Evolutionary conservation across 352 stramenopile species (phyloP).

Genomic region (Ochromonadaceae sp.): DNA sequence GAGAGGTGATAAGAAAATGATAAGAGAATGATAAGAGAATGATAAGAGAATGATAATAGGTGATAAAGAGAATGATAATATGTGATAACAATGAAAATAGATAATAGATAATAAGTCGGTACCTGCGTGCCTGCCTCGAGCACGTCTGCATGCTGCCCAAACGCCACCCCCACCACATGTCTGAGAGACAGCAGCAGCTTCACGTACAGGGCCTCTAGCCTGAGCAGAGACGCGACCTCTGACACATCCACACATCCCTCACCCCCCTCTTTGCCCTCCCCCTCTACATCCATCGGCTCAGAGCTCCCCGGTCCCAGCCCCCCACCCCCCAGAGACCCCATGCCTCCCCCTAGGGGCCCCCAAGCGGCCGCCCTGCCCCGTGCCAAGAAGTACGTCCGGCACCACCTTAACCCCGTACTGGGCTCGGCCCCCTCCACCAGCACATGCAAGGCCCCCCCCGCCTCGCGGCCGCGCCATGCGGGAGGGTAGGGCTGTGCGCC

Average conservation of each 20-base stretch:
- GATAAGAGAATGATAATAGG: no score
- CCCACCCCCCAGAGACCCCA: not conserved
- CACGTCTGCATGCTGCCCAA: not conserved
- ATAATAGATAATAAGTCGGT: no score
- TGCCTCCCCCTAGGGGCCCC: no score
- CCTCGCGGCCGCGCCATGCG: not conserved
- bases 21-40: no score
- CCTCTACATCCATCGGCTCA: not conserved
- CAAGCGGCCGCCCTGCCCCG: no score
- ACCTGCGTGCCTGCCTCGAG: not conserved
- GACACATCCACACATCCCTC: not conserved
- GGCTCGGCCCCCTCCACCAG: conserved; percentile 3
- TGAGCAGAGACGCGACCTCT: no score
- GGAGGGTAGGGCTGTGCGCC: not conserved
- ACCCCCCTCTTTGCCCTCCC: not conserved
- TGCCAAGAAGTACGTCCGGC: conserved; percentile 9
- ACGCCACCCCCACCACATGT: not conserved
- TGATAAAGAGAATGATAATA: no score
- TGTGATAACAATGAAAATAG: no score
- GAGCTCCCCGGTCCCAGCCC: not conserved
- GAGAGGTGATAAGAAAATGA: no score
- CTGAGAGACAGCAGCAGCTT: not conserved
- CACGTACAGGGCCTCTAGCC: not conserved
- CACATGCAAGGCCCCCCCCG: not conserved
- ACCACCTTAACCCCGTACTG: conserved; percentile 8